phyloP scores from a whole-genome alignment of 352 stramenopile species.

The Phytopythium delawarense region DNA sequence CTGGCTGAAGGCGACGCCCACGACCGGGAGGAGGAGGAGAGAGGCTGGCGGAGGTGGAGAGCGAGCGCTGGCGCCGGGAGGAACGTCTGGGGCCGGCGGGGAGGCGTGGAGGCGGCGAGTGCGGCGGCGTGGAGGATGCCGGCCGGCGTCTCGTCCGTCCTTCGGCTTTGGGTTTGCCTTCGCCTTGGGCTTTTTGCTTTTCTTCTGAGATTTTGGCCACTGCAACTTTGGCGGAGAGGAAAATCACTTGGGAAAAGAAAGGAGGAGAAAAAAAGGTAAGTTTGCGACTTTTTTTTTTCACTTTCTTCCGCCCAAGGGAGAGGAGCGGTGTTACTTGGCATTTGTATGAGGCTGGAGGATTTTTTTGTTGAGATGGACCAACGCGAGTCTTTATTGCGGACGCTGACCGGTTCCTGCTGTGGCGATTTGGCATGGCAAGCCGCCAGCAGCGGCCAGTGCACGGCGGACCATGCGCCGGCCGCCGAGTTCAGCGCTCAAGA shows the following conservation, averaged over 20 bases:
- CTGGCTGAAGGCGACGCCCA: not conserved
- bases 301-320: conserved; percentile 1
- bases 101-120: not conserved
- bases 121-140: no score
- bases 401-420: no score
- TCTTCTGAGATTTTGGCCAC: conserved; percentile 2
- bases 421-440: no score
- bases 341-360: not conserved
- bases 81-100: no score
- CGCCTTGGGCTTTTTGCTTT: not conserved
- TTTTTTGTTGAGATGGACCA: not conserved
- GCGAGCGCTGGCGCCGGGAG: not conserved
- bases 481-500: no score
- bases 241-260: not conserved
- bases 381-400: not conserved
- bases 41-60: not conserved
- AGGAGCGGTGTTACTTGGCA: not conserved
- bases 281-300: not conserved
- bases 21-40: not conserved
- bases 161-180: not conserved
- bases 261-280: not conserved
- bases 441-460: not conserved
- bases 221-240: not conserved
- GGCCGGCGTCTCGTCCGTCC: no score
- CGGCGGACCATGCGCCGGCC: no score